Evolutionary conservation across 768 basidiomycete species (phyloP).

Genomic region (Tubosaeta sp.): DNA sequence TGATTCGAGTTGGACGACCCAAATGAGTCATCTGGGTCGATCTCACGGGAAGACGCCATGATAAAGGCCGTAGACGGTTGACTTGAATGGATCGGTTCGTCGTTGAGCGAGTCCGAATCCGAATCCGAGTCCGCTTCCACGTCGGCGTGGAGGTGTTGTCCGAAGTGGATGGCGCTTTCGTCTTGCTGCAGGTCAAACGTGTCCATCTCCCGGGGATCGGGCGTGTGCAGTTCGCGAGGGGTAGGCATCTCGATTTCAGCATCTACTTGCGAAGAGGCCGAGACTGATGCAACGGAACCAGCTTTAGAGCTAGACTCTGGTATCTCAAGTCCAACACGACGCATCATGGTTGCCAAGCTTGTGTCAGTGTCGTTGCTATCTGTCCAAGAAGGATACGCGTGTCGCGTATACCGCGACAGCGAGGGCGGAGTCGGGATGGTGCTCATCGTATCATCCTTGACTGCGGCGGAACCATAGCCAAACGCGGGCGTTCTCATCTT

Average conservation of each 20-base stretch:
- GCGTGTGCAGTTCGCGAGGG: slow-evolving; percentile 18
- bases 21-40: slow-evolving; percentile 32
- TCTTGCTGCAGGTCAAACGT: slow-evolving; percentile 25
- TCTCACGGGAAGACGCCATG: slow-evolving; percentile 44
- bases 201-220: slow-evolving; percentile 21
- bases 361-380: slow-evolving; percentile 50
- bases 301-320: slow-evolving; percentile 29
- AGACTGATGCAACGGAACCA: slow-evolving; percentile 11
- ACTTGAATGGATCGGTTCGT: slow-evolving; percentile 49
- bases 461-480: slow-evolving; percentile 17
- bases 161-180: slow-evolving; percentile 14
- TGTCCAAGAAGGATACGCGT: slow-evolving; percentile 30
- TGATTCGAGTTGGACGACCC: slow-evolving; percentile 54
- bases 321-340: slow-evolving; percentile 49
- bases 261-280: slow-evolving; percentile 7
- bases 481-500: slow-evolving; percentile 27
- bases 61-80: slow-evolving; percentile 73
- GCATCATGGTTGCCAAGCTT: slow-evolving; percentile 69
- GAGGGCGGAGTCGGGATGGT: slow-evolving; percentile 69
- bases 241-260: not conserved
- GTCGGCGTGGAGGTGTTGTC: not conserved
- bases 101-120: slow-evolving; percentile 57
- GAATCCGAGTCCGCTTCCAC: slow-evolving; percentile 40
- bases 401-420: slow-evolving; percentile 57
- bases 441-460: slow-evolving; percentile 59